Conservation (phyloP, 1,284 basidiomycete genomes). For the Sporisorium reilianum region DNA sequence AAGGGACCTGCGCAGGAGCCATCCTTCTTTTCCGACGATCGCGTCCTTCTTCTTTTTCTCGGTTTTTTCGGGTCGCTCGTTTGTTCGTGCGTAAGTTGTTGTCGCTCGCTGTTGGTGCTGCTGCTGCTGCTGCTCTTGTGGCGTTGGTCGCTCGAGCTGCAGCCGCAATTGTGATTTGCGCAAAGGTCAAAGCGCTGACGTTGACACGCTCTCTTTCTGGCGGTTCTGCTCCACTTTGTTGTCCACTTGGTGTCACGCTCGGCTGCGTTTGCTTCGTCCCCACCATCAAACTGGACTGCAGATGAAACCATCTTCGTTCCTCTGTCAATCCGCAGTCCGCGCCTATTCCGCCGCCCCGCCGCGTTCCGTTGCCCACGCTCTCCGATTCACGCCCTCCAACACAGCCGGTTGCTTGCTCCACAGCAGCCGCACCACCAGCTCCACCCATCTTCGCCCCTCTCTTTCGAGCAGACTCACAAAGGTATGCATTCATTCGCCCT, state of each 20-base stretch:
- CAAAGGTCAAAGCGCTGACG: slow-evolving; percentile 9
- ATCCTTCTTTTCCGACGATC: slow-evolving; percentile 11
- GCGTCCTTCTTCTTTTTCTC: slow-evolving; percentile 12
- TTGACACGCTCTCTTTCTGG: slow-evolving; percentile 4
- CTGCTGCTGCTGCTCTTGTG: no score
- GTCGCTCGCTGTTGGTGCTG: no score
- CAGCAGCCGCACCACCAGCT: neutral
- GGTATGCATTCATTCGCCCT: slow-evolving; percentile 21
- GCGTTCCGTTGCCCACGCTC: slow-evolving; percentile 6
- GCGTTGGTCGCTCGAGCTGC: no score
- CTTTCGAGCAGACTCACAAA: slow-evolving; percentile 24
- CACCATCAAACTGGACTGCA: slow-evolving; percentile 33
- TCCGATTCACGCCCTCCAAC: neutral
- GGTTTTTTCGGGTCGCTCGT: slow-evolving; percentile 12
- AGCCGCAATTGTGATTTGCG: no score
- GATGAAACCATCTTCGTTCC: slow-evolving; percentile 38
- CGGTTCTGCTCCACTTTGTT: neutral
- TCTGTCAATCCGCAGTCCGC: slow-evolving; percentile 18
- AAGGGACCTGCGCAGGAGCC: neutral
- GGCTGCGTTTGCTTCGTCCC: slow-evolving; percentile 13
- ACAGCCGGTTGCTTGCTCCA: slow-evolving; percentile 8
- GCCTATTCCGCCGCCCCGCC: slow-evolving; percentile 24
- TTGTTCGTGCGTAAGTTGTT: slow-evolving; percentile 34
- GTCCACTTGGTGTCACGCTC: neutral
- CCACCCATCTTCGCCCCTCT: slow-evolving; percentile 8